Evolutionary conservation across 768 basidiomycete genomes (phyloP), one percentile per base, ranked within the genome.

Genomic region (Auriscalpium vulgare): DNA sequence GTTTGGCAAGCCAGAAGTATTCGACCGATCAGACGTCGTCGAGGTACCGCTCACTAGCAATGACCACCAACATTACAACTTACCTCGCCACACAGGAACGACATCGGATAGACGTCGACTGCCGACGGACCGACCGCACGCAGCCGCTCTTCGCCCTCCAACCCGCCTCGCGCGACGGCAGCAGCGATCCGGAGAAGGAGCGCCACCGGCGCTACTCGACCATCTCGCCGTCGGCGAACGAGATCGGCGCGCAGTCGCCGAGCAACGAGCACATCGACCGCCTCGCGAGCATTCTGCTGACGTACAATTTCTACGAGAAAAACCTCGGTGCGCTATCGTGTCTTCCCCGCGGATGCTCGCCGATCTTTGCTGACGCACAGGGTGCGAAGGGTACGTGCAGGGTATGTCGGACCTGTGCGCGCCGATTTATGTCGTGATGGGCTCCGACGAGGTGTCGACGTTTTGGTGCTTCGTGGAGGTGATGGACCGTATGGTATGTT

Each of bases 381-480:
- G 54, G n/a, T 38, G 50, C 54, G 55, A 58, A 87, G 93, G 95
- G 34, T 97, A 98, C 68, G 97, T 98, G 5, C 97, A 98, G 70
- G 97, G 97, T 36, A 98, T 98, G 97, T 93, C 91, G 2, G 97
- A 99, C 70, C 80, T 99, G 13, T 90, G 91, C 63, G 87, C 91
- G 4, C 97, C 97, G 11, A 72, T 98, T 7, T 98, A 97, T 65
- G 86, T 98, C 23, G 90, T 94, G 14, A 85, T 91, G 80, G 85
- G 80, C 52, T 89, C 84, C 8, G 87, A 97, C 60, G 94, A 95
- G 65, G 88, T 87, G 53, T 71, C 91, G 71, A 91, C 91, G 1
- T 98, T 97, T 72, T 97, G 95, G 94, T 93, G 92, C 66, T 93
- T 99, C 65, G 93, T 90, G 19, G 82, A 87, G 60, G 82, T 95